These are phyloP conservation scores for Alternaria burnsii DNA, from an alignment of 2,329 filamentous ascomycete species.

Conservation along the genomic window DNA sequence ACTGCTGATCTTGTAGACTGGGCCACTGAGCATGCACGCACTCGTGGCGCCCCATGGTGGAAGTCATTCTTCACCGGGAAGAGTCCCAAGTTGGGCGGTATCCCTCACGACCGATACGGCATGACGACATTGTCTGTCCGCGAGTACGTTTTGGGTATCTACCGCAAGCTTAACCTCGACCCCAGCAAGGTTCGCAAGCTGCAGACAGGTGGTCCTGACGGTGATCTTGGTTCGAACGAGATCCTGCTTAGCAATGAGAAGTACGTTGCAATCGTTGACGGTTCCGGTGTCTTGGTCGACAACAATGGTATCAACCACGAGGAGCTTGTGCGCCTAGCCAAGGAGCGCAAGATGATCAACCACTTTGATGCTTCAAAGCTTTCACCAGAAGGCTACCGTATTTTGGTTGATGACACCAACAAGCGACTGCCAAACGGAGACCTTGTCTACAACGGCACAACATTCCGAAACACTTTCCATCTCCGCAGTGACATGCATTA, in stretches of 20 bases:
- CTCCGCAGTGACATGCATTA: slow-evolving; percentile 77
- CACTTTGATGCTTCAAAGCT: slow-evolving; percentile 87
- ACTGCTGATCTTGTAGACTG: slow-evolving; percentile 96
- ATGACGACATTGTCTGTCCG: slow-evolving; percentile 98
- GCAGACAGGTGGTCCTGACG: slow-evolving; percentile 96
- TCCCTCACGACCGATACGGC: slow-evolving; percentile 93
- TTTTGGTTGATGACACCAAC: slow-evolving; percentile 90
- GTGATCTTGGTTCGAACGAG: slow-evolving; percentile 96
- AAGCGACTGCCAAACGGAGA: slow-evolving; percentile 89
- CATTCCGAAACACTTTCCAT: slow-evolving; percentile 98
- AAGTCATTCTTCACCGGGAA: slow-evolving; percentile 99
- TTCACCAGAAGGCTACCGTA: slow-evolving; percentile 86
- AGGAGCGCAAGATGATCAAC: slow-evolving; percentile 86
- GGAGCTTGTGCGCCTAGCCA: slow-evolving; percentile 85
- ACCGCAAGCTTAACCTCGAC: slow-evolving; percentile 92
- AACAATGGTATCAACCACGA: slow-evolving; percentile 85
- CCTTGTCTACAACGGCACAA: slow-evolving; percentile 85
- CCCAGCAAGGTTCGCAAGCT: slow-evolving; percentile 87
- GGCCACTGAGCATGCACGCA: slow-evolving; percentile 94
- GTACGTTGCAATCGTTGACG: slow-evolving; percentile 95
- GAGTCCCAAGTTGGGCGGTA: slow-evolving; percentile 93
- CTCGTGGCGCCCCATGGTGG: slow-evolving; percentile 94
- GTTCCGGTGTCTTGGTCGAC: slow-evolving; percentile 92
- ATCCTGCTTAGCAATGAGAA: slow-evolving; percentile 96
- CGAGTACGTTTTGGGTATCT: slow-evolving; percentile 95